Conservation (phyloP, 306 rosid genomes). For the Quercus dentata region DNA sequence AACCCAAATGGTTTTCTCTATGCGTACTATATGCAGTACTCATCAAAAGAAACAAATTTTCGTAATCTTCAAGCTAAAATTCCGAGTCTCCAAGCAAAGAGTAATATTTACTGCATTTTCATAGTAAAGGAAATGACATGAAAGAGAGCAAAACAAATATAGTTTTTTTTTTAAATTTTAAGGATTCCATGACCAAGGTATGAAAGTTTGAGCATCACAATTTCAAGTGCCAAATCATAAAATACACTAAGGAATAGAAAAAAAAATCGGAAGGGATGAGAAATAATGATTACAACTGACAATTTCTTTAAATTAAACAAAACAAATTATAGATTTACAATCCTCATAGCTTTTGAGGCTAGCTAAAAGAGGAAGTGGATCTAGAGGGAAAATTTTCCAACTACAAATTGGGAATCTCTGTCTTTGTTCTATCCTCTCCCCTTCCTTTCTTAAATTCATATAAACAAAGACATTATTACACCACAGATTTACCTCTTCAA, state of each 20-base stretch:
- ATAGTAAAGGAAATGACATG: no score
- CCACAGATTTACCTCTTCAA: conserved; percentile 11
- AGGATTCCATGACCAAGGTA: neutral
- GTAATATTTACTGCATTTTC: no score
- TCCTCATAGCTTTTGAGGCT: conserved; percentile 32
- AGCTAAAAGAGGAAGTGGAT: conserved; percentile 16
- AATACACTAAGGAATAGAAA: neutral
- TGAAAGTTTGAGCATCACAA: neutral
- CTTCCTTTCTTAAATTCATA: conserved; percentile 22
- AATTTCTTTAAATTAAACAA: conserved; percentile 16
- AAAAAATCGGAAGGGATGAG: neutral
- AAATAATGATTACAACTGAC: neutral
- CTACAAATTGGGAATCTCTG: conserved; percentile 4
- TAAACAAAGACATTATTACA: conserved; percentile 31
- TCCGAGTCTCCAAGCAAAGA: neutral
- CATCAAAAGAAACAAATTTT: neutral
- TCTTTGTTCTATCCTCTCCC: conserved; percentile 1
- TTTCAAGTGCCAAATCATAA: neutral
- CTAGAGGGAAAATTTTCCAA: conserved; percentile 23
- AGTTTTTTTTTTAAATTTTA: neutral
- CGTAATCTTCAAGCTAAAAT: neutral
- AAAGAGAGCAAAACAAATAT: no score
- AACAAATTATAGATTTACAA: conserved; percentile 39
- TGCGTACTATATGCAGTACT: neutral
- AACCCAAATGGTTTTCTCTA: neutral